These are phyloP conservation scores for Psilocybe subaeruginosa DNA, from an alignment of 768 basidiomycete genomes.

Conservation along the genomic window DNA sequence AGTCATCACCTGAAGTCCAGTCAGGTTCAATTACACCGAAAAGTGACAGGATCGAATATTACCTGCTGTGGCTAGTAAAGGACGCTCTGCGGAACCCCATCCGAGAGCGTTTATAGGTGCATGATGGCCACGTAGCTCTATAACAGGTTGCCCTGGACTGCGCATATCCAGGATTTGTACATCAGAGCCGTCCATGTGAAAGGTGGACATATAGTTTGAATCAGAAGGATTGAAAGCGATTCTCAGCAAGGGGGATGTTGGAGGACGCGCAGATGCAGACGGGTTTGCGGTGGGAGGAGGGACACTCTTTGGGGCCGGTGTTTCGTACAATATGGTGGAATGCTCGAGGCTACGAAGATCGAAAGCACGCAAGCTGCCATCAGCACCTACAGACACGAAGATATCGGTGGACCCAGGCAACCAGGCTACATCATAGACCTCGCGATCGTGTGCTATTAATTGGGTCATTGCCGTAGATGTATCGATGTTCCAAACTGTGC, in stretches of 20 bases:
- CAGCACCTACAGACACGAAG: conserved; percentile 97
- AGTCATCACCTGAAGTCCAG: conserved; percentile 76
- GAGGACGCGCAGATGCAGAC: conserved; percentile 65
- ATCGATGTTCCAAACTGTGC: conserved; percentile 99
- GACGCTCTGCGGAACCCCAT: conserved; percentile 86
- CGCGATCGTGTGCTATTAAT: conserved; percentile 94
- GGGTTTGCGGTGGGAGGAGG: conserved; percentile 60
- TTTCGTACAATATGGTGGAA: conserved; percentile 97
- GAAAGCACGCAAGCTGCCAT: conserved; percentile 95
- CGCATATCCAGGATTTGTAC: conserved; percentile 97
- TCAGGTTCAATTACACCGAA: background rate
- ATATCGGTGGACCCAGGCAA: conserved; percentile 94
- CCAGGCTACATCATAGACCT: conserved; percentile 99
- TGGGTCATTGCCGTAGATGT: conserved; percentile 93
- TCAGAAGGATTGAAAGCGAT: conserved; percentile 91
- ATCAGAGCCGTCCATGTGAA: conserved; percentile 90
- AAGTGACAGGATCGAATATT: conserved; percentile 25
- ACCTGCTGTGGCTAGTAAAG: conserved; percentile 89
- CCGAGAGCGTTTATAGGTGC: conserved; percentile 84
- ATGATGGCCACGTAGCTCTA: conserved; percentile 86
- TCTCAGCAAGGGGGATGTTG: conserved; percentile 80
- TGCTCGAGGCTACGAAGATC: conserved; percentile 96
- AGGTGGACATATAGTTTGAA: conserved; percentile 96
- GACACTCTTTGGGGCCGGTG: conserved; percentile 75
- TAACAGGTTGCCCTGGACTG: conserved; percentile 92